Percentiles rank a stretch among this genome's conserved stretches.
phyloP scores from a whole-genome alignment of 2,329 filamentous ascomycete species.

The Penicillium sp. region DNA sequence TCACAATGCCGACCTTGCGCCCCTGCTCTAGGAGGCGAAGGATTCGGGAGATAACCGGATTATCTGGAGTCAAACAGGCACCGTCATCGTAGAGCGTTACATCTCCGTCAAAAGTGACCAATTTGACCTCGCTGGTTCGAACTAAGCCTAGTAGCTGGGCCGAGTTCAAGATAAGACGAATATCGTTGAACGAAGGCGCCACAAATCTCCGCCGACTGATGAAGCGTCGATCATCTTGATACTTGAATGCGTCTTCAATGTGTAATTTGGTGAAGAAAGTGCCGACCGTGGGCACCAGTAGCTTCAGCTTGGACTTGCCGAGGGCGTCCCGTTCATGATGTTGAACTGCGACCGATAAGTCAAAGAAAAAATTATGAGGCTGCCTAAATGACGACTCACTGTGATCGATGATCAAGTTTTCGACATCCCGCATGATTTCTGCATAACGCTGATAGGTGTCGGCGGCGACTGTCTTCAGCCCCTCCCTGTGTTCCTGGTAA shows the following conservation, averaged over 20 bases:
- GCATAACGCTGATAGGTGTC: conserved; percentile 85
- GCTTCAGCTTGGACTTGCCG: conserved; percentile 83
- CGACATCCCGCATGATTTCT: conserved; percentile 93
- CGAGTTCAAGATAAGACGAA: conserved; percentile 88
- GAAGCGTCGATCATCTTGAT: conserved; percentile 79
- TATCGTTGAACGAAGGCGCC: conserved; percentile 94
- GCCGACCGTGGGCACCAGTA: conserved; percentile 88
- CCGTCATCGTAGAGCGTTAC: conserved; percentile 95
- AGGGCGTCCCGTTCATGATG: conserved; percentile 69
- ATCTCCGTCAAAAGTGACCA: conserved; percentile 96
- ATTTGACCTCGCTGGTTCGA: conserved; percentile 67
- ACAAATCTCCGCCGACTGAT: conserved; percentile 93
- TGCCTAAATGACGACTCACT: conserved; percentile 53
- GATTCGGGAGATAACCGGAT: conserved; percentile 71
- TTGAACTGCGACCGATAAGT: conserved; percentile 53
- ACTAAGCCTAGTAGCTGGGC: conserved; percentile 93
- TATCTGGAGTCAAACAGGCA: conserved; percentile 70
- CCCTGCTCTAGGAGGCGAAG: conserved; percentile 71
- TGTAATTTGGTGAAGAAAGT: conserved; percentile 88
- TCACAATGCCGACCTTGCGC: conserved; percentile 91
- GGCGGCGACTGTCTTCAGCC: conserved; percentile 69
- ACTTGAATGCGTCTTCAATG: conserved; percentile 85
- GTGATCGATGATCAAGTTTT: conserved; percentile 87
- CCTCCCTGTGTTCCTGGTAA: conserved; percentile 66
- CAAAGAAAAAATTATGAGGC: neutral